A percentile compares a stretch with the other conserved stretches of the same genome.
Evolutionary conservation across 768 basidiomycete species (phyloP).

Genomic region (Sistotremastrum suecicum): DNA sequence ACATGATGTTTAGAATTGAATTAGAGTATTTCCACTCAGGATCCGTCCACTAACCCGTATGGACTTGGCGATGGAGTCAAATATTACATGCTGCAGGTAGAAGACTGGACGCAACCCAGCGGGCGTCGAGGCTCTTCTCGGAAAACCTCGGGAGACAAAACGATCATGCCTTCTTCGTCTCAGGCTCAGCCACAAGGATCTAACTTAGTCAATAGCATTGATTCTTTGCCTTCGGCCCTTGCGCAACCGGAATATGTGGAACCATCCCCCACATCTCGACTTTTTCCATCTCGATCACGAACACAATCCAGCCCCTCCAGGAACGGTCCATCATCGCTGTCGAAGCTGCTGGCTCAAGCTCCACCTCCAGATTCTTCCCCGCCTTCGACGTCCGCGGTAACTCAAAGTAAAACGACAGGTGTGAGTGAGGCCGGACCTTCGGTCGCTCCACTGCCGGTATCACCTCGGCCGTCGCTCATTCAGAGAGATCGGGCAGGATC

Average conservation of each 20-base stretch:
- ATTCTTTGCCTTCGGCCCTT: conserved; percentile 40
- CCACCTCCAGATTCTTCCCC: conserved; percentile 10
- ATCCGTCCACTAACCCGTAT: conserved; percentile 78
- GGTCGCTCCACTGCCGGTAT: neutral
- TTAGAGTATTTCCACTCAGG: conserved; percentile 26
- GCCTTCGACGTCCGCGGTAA: neutral
- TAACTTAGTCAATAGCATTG: neutral
- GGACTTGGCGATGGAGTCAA: conserved; percentile 79
- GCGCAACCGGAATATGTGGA: conserved; percentile 64
- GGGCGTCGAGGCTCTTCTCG: conserved; percentile 41
- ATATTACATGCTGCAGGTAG: conserved; percentile 87
- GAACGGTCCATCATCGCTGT: conserved; percentile 67
- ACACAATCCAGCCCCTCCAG: conserved; percentile 49
- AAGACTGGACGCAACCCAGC: conserved; percentile 78
- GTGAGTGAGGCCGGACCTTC: too few species aligned
- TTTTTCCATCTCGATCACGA: conserved; percentile 49
- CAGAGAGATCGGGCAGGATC: conserved; percentile 7
- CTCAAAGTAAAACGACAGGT: too few species aligned
- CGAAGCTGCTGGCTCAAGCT: conserved; percentile 67
- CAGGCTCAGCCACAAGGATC: neutral
- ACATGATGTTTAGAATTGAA: conserved; percentile 1
- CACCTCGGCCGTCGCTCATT: neutral
- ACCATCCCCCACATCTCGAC: conserved; percentile 50
- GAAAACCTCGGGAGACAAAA: conserved; percentile 21
- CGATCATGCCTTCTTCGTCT: neutral